These are phyloP conservation scores for Euclidium syriacum DNA, from an alignment of 345 rosid species.

Conservation along the genomic window DNA sequence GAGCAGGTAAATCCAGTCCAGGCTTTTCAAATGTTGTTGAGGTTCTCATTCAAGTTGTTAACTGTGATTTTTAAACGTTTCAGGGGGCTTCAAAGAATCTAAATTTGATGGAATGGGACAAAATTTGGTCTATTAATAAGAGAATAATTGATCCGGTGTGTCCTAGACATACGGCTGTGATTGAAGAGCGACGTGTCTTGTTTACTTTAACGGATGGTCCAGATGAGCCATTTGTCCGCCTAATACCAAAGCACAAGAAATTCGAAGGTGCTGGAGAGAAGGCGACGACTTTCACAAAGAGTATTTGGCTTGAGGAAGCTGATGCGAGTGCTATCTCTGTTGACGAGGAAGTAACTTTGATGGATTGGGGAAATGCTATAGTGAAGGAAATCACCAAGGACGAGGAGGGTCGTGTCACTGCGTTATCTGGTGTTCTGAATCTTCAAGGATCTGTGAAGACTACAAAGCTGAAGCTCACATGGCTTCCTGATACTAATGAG, in stretches of 20 bases:
- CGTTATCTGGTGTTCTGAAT: constrained; percentile 61
- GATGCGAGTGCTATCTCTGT: constrained; percentile 65
- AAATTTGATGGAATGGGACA: constrained; percentile 98
- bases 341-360: constrained; percentile 77
- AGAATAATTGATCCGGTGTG: constrained; percentile 91
- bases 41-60: neutral
- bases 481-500: constrained; percentile 65
- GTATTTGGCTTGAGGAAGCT: constrained; percentile 71
- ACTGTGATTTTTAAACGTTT: neutral
- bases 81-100: constrained; percentile 95
- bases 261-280: constrained; percentile 93
- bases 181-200: constrained; percentile 53
- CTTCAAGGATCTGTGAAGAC: constrained; percentile 86
- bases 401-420: constrained; percentile 48
- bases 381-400: constrained; percentile 63
- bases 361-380: constrained; percentile 95
- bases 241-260: constrained; percentile 84
- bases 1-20: constrained; percentile 97
- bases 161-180: constrained; percentile 90
- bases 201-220: constrained; percentile 64
- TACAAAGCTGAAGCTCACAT: constrained; percentile 85
- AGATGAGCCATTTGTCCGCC: constrained; percentile 59
- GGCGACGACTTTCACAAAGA: constrained; percentile 73
- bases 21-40: neutral
- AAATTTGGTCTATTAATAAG: constrained; percentile 94